These are phyloP conservation scores for Bipolaris bicolor DNA, from an alignment of 2,329 filamentous ascomycete genomes.

Conservation along the genomic window DNA sequence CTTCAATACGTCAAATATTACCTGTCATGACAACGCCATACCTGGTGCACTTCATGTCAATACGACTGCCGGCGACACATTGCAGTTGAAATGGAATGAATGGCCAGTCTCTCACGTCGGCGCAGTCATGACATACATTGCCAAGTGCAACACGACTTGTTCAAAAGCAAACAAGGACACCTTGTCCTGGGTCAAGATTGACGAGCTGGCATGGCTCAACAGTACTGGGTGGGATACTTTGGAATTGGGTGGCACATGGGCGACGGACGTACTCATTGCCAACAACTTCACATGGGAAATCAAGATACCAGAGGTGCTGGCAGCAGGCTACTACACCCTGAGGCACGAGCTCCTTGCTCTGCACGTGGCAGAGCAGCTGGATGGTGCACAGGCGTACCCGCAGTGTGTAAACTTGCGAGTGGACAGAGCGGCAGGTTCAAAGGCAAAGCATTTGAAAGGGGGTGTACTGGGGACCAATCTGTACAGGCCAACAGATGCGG, in stretches of 20 bases:
- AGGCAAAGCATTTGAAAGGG: constrained; percentile 37
- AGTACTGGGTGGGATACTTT: constrained; percentile 25
- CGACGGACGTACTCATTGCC: constrained; percentile 37
- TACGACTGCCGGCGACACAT: constrained; percentile 61
- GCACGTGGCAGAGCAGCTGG: constrained; percentile 50
- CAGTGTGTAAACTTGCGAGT: constrained; percentile 59
- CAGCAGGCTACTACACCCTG: constrained; percentile 58
- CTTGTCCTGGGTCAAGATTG: constrained; percentile 44
- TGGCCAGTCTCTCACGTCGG: constrained; percentile 45
- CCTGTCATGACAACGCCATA: constrained; percentile 64
- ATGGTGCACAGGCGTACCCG: constrained; percentile 59
- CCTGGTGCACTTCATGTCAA: constrained; percentile 58
- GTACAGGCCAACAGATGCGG: constrained; percentile 47
- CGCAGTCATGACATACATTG: constrained; percentile 43
- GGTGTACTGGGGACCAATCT: constrained; percentile 59
- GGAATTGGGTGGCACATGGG: constrained; percentile 38
- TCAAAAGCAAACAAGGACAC: constrained; percentile 27
- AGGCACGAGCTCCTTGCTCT: constrained; percentile 60
- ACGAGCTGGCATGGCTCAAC: constrained; percentile 36
- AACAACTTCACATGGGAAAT: constrained; percentile 56
- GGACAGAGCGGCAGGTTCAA: constrained; percentile 47
- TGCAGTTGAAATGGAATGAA: constrained; percentile 61
- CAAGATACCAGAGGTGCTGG: constrained; percentile 52
- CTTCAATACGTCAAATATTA: constrained; percentile 51
- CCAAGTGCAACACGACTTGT: constrained; percentile 31